Conservation (phyloP, 164 flowering plant species). For the Magnolia changhungtana region DNA sequence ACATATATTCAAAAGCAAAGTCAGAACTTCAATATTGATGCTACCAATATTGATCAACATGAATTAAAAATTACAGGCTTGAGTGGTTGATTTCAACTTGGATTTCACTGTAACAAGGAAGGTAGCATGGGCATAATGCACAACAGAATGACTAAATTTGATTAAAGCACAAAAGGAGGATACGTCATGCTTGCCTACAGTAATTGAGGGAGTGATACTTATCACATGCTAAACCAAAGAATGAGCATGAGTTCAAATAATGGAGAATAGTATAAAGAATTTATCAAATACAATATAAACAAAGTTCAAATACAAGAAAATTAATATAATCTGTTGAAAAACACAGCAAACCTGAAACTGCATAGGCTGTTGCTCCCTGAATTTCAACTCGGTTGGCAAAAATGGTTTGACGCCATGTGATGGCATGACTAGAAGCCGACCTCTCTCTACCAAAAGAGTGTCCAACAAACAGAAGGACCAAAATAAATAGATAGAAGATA, state of each 20-base stretch:
- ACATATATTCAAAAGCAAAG: background rate
- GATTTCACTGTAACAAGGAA: no score
- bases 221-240: background rate
- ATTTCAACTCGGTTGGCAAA: conserved; percentile 52
- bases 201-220: background rate
- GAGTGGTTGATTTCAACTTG: no score
- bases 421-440: conserved; percentile 82
- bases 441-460: conserved; percentile 51
- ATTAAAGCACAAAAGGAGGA: background rate
- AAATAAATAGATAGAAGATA: background rate
- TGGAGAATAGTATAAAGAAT: background rate
- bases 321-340: background rate
- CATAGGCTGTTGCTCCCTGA: conserved; percentile 74
- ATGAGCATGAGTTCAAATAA: background rate
- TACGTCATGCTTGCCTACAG: background rate
- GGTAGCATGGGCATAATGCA: background rate
- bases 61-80: no score
- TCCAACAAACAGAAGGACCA: background rate
- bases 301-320: conserved; percentile 1
- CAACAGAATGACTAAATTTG: background rate
- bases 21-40: background rate
- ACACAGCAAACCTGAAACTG: conserved; percentile 59
- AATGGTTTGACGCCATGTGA: conserved; percentile 64
- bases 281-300: conserved; percentile 2
- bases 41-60: no score